A percentile compares a stretch with the other conserved stretches of the same genome.
These are phyloP conservation scores for Thielaviopsis punctulata DNA, from an alignment of 2,329 filamentous ascomycete genomes.

Conservation along the genomic window DNA sequence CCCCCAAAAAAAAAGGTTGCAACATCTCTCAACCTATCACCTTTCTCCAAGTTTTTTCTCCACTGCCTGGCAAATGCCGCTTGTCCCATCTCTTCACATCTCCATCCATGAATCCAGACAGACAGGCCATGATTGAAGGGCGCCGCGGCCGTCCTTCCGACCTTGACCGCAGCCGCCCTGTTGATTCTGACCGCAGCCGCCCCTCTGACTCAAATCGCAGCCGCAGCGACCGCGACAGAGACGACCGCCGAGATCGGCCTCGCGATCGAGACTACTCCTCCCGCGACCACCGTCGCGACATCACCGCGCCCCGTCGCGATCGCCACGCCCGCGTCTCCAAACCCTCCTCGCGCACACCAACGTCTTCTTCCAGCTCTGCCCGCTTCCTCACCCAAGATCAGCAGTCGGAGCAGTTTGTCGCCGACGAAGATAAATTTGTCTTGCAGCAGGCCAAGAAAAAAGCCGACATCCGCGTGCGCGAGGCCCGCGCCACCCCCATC, in stretches of 20 bases:
- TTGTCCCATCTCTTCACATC: neutral
- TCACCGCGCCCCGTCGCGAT: constrained; percentile 39
- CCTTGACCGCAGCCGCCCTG: neutral
- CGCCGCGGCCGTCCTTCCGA: neutral
- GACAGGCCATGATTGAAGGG: constrained; percentile 36
- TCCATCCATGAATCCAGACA: constrained; percentile 33
- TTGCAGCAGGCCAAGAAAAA: constrained; percentile 96
- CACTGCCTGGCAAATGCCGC: neutral
- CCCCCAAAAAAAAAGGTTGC: no score
- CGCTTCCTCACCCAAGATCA: constrained; percentile 54
- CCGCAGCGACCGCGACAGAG: neutral
- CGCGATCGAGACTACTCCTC: neutral
- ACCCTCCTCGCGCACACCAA: constrained; percentile 20
- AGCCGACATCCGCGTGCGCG: constrained; percentile 82
- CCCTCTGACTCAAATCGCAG: no score
- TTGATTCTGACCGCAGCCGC: neutral
- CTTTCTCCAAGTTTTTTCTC: no score
- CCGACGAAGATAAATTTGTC: constrained; percentile 90
- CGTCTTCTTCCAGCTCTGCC: constrained; percentile 14
- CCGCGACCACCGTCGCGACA: constrained; percentile 23
- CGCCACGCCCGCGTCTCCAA: constrained; percentile 39
- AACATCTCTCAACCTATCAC: neutral
- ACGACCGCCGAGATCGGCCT: neutral
- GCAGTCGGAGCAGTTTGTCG: constrained; percentile 67
- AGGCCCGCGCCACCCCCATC: constrained; percentile 77